These are phyloP conservation scores for Boletellus deceptivus DNA, from an alignment of 1,284 basidiomycete species.

Conservation along the genomic window DNA sequence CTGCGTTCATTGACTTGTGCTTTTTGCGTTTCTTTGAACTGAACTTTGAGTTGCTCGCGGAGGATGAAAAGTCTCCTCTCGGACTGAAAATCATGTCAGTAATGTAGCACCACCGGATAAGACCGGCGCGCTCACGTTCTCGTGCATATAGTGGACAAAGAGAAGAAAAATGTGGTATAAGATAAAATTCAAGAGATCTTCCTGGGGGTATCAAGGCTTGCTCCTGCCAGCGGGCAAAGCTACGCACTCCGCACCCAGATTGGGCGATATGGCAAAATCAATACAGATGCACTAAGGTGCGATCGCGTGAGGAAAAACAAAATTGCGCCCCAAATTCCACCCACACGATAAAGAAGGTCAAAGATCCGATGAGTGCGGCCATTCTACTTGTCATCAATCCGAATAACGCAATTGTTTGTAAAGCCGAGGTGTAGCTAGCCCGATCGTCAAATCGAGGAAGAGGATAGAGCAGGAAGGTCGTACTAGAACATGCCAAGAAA, in stretches of 20 bases:
- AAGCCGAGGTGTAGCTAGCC: conserved; percentile 49
- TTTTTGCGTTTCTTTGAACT: conserved; percentile 76
- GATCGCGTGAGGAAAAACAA: neutral
- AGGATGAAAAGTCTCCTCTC: conserved; percentile 62
- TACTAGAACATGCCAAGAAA: conserved; percentile 67
- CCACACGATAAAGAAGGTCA: conserved; percentile 59
- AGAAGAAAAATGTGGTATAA: conserved; percentile 61
- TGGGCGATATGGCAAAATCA: conserved; percentile 53
- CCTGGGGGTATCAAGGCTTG: conserved; percentile 10
- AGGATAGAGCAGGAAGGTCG: conserved; percentile 28
- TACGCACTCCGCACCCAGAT: conserved; percentile 56
- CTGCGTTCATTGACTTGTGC: conserved; percentile 83
- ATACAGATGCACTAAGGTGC: conserved; percentile 43
- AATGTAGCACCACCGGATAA: neutral
- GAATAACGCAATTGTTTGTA: conserved; percentile 77
- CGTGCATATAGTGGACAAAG: conserved; percentile 55
- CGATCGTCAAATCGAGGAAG: conserved; percentile 1
- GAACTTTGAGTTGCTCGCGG: conserved; percentile 73
- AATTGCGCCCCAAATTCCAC: conserved; percentile 24
- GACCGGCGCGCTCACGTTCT: conserved; percentile 36
- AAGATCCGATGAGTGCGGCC: conserved; percentile 59
- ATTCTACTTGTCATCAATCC: conserved; percentile 70
- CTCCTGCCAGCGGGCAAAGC: neutral
- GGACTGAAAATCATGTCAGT: conserved; percentile 33
- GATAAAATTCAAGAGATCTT: conserved; percentile 65